Base-by-base conservation (phyloP, 306 rosid species). In the Sophora flavescens region DNA sequence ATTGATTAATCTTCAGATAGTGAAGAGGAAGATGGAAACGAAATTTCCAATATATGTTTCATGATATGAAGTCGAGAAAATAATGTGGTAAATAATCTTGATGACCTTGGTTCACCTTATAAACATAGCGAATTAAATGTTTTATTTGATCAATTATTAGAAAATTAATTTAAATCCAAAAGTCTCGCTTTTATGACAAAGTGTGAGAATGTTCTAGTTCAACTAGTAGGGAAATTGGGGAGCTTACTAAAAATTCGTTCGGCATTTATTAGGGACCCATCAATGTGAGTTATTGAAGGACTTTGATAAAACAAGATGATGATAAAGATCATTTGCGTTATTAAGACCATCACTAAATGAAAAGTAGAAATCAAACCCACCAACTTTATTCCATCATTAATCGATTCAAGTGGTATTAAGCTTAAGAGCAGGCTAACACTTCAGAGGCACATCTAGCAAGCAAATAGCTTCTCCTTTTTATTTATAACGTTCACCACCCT, bases 301-400 rank as follows among this genome's bases (percentile, higher is more conserved):
- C 15, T 12, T 45, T 11, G 4, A 12, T 45, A 45, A 48, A 48
- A 48, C 16, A 48, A 48, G 14, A 4, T 13, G 14, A 4, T 13
- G 6, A 8, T 39, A 39, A 39, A 6, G 9, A 44, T 6, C 7
- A 3, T 47, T 56, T 16, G 9, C 9, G 47, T 4, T 10, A 42
- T 15, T 30, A 72, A 41, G 15, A 44, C 11, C 6, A 15, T 17
- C 48, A 74, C 52, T 47, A 62, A 74, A 74, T 47, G 44, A 63
- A 48, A 62, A 36, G 78, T n/a, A 44, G 58, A 59, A 68, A 45
- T 3, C 26, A 63, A 50, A 74, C 61, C 72, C 12, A 62, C 39
- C 56, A 18, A 75, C 26, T 41, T 12, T 4, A 59, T 4, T 56
- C 16, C 15, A 32, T 73, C 12, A 59, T 32, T 18, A 73, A 47